Evolutionary conservation across 1,139 yeast species (phyloP).

Genomic region (Ogataea hybrid): DNA sequence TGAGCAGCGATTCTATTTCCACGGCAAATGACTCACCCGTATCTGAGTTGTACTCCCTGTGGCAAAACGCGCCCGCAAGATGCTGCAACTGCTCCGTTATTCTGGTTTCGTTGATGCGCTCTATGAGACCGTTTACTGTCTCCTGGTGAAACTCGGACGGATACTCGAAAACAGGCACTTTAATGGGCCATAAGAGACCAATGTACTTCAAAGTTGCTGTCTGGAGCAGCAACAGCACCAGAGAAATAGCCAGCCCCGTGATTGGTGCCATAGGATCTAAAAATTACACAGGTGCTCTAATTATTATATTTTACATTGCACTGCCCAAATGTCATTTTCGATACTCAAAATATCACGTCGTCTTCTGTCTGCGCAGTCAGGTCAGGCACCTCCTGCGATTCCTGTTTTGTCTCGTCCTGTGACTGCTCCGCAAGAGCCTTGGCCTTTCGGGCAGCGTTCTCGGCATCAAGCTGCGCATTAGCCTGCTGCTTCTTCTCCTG

Average conservation of each 20-base stretch:
- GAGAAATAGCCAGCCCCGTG: not conserved
- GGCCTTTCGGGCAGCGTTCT: constrained; percentile 36
- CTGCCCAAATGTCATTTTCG: not conserved
- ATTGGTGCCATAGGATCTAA: not conserved
- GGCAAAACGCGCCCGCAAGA: constrained; percentile 42
- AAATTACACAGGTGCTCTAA: too few relatives aligned
- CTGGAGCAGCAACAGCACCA: not conserved
- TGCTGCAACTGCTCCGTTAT: constrained; percentile 1
- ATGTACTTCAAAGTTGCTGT: constrained; percentile 6
- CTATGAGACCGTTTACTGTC: constrained; percentile 1
- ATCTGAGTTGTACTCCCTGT: constrained; percentile 77
- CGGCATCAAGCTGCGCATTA: constrained; percentile 61
- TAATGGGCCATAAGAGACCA: constrained; percentile 11
- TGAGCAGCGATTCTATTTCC: constrained; percentile 61
- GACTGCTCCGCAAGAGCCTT: not conserved
- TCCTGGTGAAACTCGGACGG: constrained; percentile 16
- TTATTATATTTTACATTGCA: not conserved
- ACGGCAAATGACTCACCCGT: constrained; percentile 69
- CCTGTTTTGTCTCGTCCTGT: not conserved
- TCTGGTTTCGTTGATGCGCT: constrained; percentile 8
- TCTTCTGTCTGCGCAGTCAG: constrained; percentile 45
- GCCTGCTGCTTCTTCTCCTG: constrained; percentile 93
- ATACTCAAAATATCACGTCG: constrained; percentile 44
- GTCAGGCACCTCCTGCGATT: constrained; percentile 20
- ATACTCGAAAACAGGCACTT: constrained; percentile 19